These are phyloP conservation scores for Grosmannia clavigera DNA, from an alignment of 2,329 filamentous ascomycete species.

Conservation along the genomic window DNA sequence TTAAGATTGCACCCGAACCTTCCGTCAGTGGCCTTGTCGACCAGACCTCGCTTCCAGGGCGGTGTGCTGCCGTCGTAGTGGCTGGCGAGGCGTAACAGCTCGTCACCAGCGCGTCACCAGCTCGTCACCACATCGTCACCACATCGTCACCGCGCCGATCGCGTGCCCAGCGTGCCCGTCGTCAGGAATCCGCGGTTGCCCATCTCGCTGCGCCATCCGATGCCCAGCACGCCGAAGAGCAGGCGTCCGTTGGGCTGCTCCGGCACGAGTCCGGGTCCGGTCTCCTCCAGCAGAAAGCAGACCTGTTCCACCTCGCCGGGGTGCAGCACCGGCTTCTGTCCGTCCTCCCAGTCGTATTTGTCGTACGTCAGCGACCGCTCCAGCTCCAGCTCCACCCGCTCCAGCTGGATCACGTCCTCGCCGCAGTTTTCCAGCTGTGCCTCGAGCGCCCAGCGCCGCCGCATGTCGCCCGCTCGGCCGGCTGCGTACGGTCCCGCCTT, in stretches of 20 bases:
- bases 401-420: slow-evolving; percentile 68
- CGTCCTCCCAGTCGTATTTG: slow-evolving; percentile 43
- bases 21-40: no score
- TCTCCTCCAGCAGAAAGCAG: slow-evolving; percentile 47
- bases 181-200: slow-evolving; percentile 78
- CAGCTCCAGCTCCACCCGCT: slow-evolving; percentile 46
- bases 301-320: slow-evolving; percentile 54
- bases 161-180: slow-evolving; percentile 65
- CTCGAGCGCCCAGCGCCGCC: slow-evolving; percentile 61
- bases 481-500: slow-evolving; percentile 52
- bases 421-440: slow-evolving; percentile 93
- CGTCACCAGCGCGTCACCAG: no score
- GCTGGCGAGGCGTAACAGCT: no score
- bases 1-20: no score
- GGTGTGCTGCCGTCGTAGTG: no score
- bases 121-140: no score
- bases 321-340: slow-evolving; percentile 41
- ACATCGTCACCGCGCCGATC: slow-evolving; percentile 13
- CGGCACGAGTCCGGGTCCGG: slow-evolving; percentile 16
- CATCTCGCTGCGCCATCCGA: slow-evolving; percentile 84
- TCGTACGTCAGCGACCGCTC: slow-evolving; percentile 36
- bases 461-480: slow-evolving; percentile 2
- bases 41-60: no score
- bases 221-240: slow-evolving; percentile 67
- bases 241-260: slow-evolving; percentile 27